Percentiles rank a stretch among this genome's conserved stretches.
Evolutionary conservation across 805 yeast species (phyloP).

Genomic region (Ogataea ramenticola): DNA sequence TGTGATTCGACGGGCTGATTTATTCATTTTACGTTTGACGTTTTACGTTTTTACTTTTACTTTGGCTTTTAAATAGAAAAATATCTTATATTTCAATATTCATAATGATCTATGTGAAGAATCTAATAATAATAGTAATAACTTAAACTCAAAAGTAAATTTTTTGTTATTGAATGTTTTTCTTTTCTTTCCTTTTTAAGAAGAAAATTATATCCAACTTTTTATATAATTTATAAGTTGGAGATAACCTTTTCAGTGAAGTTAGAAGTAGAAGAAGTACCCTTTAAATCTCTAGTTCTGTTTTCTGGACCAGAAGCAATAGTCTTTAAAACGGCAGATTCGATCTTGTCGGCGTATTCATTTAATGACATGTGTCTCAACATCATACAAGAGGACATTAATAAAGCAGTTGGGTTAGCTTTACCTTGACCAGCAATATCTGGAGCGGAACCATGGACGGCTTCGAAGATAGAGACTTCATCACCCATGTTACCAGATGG

Average conservation of each 20-base stretch:
- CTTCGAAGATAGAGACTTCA: conserved; percentile 96
- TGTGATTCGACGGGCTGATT: no score
- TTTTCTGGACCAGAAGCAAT: conserved; percentile 93
- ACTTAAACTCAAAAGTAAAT: background rate
- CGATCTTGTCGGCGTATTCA: conserved; percentile 76
- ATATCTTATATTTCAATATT: background rate
- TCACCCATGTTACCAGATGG: conserved; percentile 99
- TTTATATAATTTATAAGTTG: conserved; percentile 40
- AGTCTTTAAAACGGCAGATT: conserved; percentile 78
- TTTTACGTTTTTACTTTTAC: no score
- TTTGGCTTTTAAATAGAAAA: background rate
- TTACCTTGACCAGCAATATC: conserved; percentile 98
- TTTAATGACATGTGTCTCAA: conserved; percentile 94
- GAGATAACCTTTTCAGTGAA: conserved; percentile 89
- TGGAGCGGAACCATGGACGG: conserved; percentile 99
- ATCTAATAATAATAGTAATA: background rate
- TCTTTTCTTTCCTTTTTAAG: background rate
- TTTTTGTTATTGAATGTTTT: background rate
- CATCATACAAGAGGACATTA: conserved; percentile 97
- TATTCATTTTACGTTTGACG: no score
- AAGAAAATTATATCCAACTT: no score
- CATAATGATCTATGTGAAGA: background rate
- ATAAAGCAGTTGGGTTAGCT: conserved; percentile 97
- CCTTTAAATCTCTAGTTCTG: conserved; percentile 96
- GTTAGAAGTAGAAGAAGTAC: conserved; percentile 80